These are phyloP conservation scores for Elongisporangium senticosum DNA, from an alignment of 352 stramenopile genomes.

Conservation along the genomic window DNA sequence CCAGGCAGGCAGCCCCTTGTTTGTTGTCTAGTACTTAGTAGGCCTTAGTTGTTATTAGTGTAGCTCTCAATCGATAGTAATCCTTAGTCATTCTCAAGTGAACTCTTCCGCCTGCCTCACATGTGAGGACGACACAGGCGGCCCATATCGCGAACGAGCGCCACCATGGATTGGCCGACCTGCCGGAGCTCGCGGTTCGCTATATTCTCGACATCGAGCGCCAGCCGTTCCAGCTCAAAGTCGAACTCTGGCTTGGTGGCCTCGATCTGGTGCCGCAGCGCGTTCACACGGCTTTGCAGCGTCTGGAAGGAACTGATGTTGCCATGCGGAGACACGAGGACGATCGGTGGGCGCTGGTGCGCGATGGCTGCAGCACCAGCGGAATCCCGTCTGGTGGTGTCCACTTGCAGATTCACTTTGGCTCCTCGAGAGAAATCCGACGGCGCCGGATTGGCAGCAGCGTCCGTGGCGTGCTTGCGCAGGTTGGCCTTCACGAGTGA, in stretches of 20 bases:
- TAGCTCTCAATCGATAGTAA: background rate
- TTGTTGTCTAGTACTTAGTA: background rate
- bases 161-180: constrained; percentile 43
- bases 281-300: constrained; percentile 51
- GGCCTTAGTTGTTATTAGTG: no score
- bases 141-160: constrained; percentile 52
- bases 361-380: background rate
- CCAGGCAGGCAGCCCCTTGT: background rate
- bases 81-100: background rate
- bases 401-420: background rate
- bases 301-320: constrained; percentile 17
- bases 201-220: constrained; percentile 33
- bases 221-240: constrained; percentile 30
- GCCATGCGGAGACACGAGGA: constrained; percentile 1
- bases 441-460: constrained; percentile 14
- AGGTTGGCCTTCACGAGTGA: constrained; percentile 57
- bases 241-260: constrained; percentile 31
- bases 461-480: constrained; percentile 46
- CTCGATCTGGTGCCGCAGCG: constrained; percentile 39
- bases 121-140: constrained; percentile 14
- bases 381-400: background rate
- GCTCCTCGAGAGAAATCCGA: background rate
- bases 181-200: constrained; percentile 27
- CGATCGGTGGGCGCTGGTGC: background rate
- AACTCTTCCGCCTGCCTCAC: background rate